phyloP scores from a whole-genome alignment of 306 rosid species.

The Sindora glabra region DNA sequence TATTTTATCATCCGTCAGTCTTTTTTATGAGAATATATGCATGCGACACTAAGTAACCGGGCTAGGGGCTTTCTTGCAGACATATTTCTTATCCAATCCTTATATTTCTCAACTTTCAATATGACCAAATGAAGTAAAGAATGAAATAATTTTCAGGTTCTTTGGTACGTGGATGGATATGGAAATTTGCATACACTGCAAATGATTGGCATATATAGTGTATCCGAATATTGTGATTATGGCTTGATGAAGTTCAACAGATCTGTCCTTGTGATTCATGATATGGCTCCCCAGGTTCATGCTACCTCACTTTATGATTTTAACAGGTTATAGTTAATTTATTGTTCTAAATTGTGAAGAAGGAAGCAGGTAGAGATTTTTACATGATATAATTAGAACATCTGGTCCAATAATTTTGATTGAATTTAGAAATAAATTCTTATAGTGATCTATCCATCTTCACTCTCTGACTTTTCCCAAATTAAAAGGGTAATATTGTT shows the following conservation, averaged over 20 bases:
- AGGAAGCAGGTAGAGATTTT: not conserved
- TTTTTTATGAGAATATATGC: too few relatives aligned
- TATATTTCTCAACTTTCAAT: not conserved
- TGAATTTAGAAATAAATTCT: too few relatives aligned
- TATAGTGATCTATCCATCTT: too few relatives aligned
- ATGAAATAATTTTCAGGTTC: conserved; percentile 60
- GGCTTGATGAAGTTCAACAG: conserved; percentile 77
- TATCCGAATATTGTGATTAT: conserved; percentile 80
- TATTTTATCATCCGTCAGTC: too few relatives aligned
- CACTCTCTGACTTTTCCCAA: too few relatives aligned
- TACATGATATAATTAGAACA: too few relatives aligned
- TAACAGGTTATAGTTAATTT: not conserved
- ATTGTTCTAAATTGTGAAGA: too few relatives aligned
- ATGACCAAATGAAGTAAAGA: not conserved
- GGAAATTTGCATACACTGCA: conserved; percentile 90
- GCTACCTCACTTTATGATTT: not conserved
- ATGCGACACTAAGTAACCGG: too few relatives aligned
- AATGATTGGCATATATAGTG: conserved; percentile 99
- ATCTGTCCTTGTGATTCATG: conserved; percentile 88
- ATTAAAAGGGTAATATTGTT: too few relatives aligned
- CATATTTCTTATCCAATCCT: not conserved
- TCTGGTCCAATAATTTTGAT: too few relatives aligned
- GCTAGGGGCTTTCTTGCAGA: too few relatives aligned
- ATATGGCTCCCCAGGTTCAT: conserved; percentile 96
- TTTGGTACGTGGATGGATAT: conserved; percentile 96